Conservation (phyloP, 768 basidiomycete species). For the Nidularia pulvinata region DNA sequence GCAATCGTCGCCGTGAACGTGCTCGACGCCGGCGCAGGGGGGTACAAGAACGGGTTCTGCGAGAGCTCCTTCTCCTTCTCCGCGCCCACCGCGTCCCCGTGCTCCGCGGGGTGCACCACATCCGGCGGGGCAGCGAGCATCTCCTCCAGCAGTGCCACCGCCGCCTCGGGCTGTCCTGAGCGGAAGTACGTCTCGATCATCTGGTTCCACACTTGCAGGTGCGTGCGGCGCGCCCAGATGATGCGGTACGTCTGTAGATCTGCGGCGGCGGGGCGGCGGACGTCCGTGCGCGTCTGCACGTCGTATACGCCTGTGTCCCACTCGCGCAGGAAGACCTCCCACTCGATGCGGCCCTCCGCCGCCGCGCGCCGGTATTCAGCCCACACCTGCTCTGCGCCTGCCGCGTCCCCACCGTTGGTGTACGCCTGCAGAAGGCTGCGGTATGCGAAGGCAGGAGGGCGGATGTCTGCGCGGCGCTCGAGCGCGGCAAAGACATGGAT, state of each 20-base stretch:
- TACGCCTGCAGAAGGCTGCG: conserved; percentile 59
- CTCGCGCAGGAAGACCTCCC: conserved; percentile 12
- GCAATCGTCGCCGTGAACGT: conserved; percentile 66
- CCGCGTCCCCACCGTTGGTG: conserved; percentile 45
- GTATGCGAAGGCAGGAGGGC: conserved; percentile 35
- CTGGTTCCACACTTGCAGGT: conserved; percentile 64
- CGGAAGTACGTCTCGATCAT: conserved; percentile 80
- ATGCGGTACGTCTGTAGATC: background rate
- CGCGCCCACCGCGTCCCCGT: conserved; percentile 24
- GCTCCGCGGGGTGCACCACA: too few relatives aligned
- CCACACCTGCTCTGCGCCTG: conserved; percentile 59
- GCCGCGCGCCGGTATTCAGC: conserved; percentile 50
- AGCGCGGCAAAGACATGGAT: conserved; percentile 65
- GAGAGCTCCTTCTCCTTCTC: too few relatives aligned
- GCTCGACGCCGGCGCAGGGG: conserved; percentile 59
- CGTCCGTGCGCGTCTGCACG: too few relatives aligned
- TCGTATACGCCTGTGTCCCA: too few relatives aligned
- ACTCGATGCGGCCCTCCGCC: conserved; percentile 30
- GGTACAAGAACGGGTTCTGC: too few relatives aligned
- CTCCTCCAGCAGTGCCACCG: conserved; percentile 61
- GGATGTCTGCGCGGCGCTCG: conserved; percentile 38
- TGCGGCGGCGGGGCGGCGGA: too few relatives aligned
- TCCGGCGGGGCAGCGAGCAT: conserved; percentile 65
- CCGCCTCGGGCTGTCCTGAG: conserved; percentile 59
- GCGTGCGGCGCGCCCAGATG: conserved; percentile 19